These are phyloP conservation scores for Leccinum subtestaceum DNA, from an alignment of 768 basidiomycete genomes.

Conservation along the genomic window DNA sequence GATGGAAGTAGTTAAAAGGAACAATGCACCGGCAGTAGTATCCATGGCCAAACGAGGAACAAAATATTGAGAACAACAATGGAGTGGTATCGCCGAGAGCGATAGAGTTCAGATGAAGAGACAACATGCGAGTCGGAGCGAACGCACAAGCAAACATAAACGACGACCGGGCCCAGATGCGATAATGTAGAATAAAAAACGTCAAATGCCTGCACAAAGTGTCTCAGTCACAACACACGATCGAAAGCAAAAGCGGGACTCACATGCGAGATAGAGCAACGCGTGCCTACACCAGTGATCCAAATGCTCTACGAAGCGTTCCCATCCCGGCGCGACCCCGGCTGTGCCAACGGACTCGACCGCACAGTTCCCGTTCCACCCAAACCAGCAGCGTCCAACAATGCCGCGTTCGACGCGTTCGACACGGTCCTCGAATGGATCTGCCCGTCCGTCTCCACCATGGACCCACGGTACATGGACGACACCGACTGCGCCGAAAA, in stretches of 20 bases:
- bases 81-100: not conserved
- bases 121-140: not conserved
- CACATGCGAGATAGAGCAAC: slow-evolving; percentile 4
- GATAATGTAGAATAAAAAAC: not conserved
- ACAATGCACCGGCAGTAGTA: not conserved
- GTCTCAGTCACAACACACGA: not conserved
- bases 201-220: not conserved
- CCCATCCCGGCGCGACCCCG: not conserved
- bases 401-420: slow-evolving; percentile 16
- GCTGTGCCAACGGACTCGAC: slow-evolving; percentile 23
- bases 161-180: not conserved
- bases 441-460: slow-evolving; percentile 1
- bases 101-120: not conserved
- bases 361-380: slow-evolving; percentile 1
- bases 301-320: not conserved
- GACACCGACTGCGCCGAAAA: slow-evolving; percentile 26
- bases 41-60: not conserved
- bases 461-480: slow-evolving; percentile 18
- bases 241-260: not conserved
- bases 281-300: not conserved
- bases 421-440: slow-evolving; percentile 23
- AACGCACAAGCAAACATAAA: not conserved
- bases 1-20: not conserved
- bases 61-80: not conserved
- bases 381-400: slow-evolving; percentile 27